A percentile compares a stretch with the other conserved stretches of the same genome.
These are phyloP conservation scores for Singerocomus inundabilis DNA, from an alignment of 1,284 basidiomycete genomes.

Conservation along the genomic window DNA sequence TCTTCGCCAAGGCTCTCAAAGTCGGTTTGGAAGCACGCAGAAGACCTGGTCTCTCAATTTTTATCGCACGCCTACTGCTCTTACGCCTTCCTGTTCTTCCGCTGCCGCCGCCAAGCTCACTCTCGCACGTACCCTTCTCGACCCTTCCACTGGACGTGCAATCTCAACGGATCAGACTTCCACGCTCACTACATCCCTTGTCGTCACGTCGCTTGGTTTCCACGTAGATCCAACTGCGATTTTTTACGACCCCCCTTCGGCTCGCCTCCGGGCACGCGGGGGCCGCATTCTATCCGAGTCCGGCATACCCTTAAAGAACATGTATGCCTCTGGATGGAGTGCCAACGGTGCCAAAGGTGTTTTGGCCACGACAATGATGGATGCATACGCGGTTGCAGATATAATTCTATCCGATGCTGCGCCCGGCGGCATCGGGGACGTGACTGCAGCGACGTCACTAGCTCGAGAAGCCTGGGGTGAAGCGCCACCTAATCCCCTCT, in stretches of 20 bases:
- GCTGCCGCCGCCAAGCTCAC: slow-evolving; percentile 42
- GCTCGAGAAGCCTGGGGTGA: slow-evolving; percentile 19
- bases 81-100: slow-evolving; percentile 36
- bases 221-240: slow-evolving; percentile 58
- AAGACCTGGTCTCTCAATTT: slow-evolving; percentile 85
- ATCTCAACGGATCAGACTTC: slow-evolving; percentile 60
- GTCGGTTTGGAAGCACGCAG: slow-evolving; percentile 42
- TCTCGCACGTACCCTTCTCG: slow-evolving; percentile 61
- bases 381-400: slow-evolving; percentile 82
- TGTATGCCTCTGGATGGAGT: slow-evolving; percentile 96
- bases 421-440: slow-evolving; percentile 12
- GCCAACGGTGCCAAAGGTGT: slow-evolving; percentile 91
- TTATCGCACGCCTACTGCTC: slow-evolving; percentile 65
- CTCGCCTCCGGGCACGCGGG: slow-evolving; percentile 52
- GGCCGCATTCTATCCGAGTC: slow-evolving; percentile 52
- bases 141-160: slow-evolving; percentile 49
- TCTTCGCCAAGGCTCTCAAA: slow-evolving; percentile 66
- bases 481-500: slow-evolving; percentile 29
- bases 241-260: slow-evolving; percentile 53
- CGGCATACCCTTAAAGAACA: slow-evolving; percentile 50
- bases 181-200: slow-evolving; percentile 65
- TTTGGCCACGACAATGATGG: slow-evolving; percentile 91
- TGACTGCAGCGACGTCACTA: slow-evolving; percentile 16
- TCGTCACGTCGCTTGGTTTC: slow-evolving; percentile 90
- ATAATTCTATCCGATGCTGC: slow-evolving; percentile 60